Evolutionary conservation across 805 yeast genomes (phyloP).

Genomic region (Candida odintsovae): DNA sequence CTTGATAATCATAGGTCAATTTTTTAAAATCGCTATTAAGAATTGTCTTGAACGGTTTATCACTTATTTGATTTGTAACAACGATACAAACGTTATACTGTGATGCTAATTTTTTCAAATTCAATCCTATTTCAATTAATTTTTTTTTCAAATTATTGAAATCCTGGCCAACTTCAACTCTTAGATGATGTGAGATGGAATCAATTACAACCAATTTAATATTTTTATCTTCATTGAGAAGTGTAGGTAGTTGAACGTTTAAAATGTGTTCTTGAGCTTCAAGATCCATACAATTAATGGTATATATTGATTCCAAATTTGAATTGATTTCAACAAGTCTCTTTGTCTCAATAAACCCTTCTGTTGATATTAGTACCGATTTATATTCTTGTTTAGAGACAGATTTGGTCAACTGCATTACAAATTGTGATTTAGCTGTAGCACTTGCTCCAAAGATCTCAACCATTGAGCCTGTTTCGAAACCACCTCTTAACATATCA

Average conservation of each 20-base stretch:
- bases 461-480: slow-evolving; percentile 48
- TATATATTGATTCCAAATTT: slow-evolving; percentile 37
- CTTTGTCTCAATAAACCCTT: slow-evolving; percentile 61
- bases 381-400: slow-evolving; percentile 51
- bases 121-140: slow-evolving; percentile 37
- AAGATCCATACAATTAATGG: slow-evolving; percentile 57
- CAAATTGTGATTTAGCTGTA: slow-evolving; percentile 79
- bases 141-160: slow-evolving; percentile 37
- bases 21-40: slow-evolving; percentile 19
- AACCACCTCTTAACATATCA: slow-evolving; percentile 46
- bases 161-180: slow-evolving; percentile 48
- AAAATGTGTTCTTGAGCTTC: slow-evolving; percentile 72
- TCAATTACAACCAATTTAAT: slow-evolving; percentile 66
- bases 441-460: slow-evolving; percentile 85
- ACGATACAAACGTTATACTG: slow-evolving; percentile 53
- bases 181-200: slow-evolving; percentile 75
- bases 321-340: slow-evolving; percentile 47
- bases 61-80: slow-evolving; percentile 77
- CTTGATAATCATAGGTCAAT: slow-evolving; percentile 52
- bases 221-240: slow-evolving; percentile 33
- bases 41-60: slow-evolving; percentile 34
- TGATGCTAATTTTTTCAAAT: slow-evolving; percentile 43
- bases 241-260: slow-evolving; percentile 59
- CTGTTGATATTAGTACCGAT: slow-evolving; percentile 77
- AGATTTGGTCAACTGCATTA: slow-evolving; percentile 57